Percentiles rank a stretch among this genome's conserved stretches.
These are phyloP conservation scores for Carallia pectinifolia DNA, from an alignment of 345 rosid species.

Conservation along the genomic window DNA sequence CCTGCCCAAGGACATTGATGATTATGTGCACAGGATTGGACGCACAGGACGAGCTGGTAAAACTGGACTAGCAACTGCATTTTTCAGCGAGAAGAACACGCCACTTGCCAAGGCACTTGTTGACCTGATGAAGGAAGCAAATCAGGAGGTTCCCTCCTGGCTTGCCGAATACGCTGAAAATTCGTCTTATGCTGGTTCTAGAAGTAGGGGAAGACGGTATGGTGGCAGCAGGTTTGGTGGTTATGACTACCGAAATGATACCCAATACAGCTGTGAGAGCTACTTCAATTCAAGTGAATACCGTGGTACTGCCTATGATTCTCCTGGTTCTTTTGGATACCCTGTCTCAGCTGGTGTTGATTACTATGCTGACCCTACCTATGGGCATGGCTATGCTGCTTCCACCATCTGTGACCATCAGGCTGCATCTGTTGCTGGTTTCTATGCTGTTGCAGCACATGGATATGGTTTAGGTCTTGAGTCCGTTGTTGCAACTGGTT, in stretches of 20 bases:
- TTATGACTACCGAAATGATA: constrained; percentile 40
- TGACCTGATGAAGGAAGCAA: constrained; percentile 46
- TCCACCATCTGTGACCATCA: neutral
- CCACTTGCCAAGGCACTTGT: constrained; percentile 40
- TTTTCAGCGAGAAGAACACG: constrained; percentile 43
- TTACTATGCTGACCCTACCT: neutral
- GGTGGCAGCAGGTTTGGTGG: constrained; percentile 41
- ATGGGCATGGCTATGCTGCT: neutral
- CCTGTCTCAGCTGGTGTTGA: constrained; percentile 1
- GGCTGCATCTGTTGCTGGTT: constrained; percentile 1
- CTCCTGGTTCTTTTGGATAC: constrained; percentile 11
- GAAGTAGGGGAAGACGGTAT: neutral
- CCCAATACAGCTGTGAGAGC: constrained; percentile 5
- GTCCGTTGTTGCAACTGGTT: constrained; percentile 32
- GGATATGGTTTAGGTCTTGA: constrained; percentile 11
- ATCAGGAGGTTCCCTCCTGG: constrained; percentile 50
- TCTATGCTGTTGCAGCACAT: neutral
- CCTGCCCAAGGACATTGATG: constrained; percentile 44
- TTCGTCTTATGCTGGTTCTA: constrained; percentile 17
- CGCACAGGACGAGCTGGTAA: constrained; percentile 59
- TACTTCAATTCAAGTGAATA: constrained; percentile 16
- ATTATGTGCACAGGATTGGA: constrained; percentile 60
- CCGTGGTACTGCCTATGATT: neutral
- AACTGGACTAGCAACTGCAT: constrained; percentile 50
- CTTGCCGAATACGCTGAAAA: constrained; percentile 33